phyloP scores from a whole-genome alignment of 768 basidiomycete genomes.

The Lactarius akahatsu region DNA sequence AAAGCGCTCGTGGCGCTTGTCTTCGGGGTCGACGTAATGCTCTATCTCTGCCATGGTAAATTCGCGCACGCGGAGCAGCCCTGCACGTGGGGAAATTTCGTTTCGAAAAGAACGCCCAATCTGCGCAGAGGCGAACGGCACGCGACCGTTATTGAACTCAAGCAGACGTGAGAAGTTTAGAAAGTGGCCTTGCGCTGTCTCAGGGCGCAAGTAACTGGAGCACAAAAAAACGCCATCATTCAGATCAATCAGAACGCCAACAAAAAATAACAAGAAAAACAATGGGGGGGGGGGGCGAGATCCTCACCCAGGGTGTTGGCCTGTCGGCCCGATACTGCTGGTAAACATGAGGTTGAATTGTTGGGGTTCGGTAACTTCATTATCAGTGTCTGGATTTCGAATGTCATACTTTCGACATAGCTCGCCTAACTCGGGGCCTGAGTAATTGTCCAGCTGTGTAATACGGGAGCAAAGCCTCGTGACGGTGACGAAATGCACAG shows the following conservation, averaged over 20 bases:
- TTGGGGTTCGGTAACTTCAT: slow-evolving; percentile 89
- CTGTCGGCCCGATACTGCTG: slow-evolving; percentile 95
- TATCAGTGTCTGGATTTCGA: slow-evolving; percentile 87
- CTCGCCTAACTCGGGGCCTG: slow-evolving; percentile 84
- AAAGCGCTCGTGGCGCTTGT: slow-evolving; percentile 89
- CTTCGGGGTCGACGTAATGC: slow-evolving; percentile 93
- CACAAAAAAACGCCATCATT: slow-evolving; percentile 1
- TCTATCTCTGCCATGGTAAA: slow-evolving; percentile 99
- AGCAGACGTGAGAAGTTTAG: slow-evolving; percentile 96
- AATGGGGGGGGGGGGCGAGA: slow-evolving; percentile 10
- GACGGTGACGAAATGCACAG: slow-evolving; percentile 18
- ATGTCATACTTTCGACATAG: slow-evolving; percentile 80
- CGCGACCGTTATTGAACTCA: slow-evolving; percentile 95
- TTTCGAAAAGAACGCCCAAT: slow-evolving; percentile 96
- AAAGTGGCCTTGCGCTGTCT: slow-evolving; percentile 98
- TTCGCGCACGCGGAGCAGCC: slow-evolving; percentile 94
- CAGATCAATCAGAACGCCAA: not conserved
- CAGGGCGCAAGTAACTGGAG: slow-evolving; percentile 86
- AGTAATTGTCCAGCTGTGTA: slow-evolving; percentile 90
- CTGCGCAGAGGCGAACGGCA: slow-evolving; percentile 97
- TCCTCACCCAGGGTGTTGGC: slow-evolving; percentile 88
- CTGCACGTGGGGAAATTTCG: slow-evolving; percentile 96
- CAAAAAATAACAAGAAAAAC: not conserved
- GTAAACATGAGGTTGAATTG: slow-evolving; percentile 99
- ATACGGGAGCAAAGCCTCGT: slow-evolving; percentile 18